A percentile compares a stretch with the other conserved stretches of the same genome.
These are phyloP conservation scores for Sicyos edulis DNA, from an alignment of 306 rosid species.

Conservation along the genomic window DNA sequence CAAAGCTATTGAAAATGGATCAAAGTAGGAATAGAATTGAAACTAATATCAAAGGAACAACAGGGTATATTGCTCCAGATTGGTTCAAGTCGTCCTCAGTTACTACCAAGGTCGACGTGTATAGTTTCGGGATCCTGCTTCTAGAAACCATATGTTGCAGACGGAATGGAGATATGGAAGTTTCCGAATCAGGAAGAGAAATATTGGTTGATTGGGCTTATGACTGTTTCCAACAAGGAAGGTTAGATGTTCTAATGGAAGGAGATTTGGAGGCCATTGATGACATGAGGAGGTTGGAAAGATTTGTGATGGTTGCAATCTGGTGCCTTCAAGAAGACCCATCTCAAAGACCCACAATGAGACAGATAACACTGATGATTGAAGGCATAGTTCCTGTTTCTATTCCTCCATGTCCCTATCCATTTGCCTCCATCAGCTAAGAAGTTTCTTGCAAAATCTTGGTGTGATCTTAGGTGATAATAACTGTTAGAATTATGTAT, in stretches of 20 bases:
- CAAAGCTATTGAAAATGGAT: constrained; percentile 25
- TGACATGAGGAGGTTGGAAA: constrained; percentile 25
- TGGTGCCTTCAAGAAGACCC: constrained; percentile 35
- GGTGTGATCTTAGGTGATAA: too few species aligned
- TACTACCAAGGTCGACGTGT: constrained; percentile 25
- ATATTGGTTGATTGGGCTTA: constrained; percentile 30
- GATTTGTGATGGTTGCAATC: constrained; percentile 27
- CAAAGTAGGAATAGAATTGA: constrained; percentile 11
- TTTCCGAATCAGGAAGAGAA: not conserved
- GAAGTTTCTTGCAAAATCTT: too few species aligned
- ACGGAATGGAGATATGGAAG: constrained; percentile 11
- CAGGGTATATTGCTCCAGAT: constrained; percentile 30
- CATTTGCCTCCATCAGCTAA: not conserved
- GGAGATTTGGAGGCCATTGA: constrained; percentile 19
- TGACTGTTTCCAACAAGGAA: constrained; percentile 16
- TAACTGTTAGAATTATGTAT: too few species aligned
- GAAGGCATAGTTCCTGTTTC: constrained; percentile 33
- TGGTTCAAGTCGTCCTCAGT: constrained; percentile 28
- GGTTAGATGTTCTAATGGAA: constrained; percentile 13
- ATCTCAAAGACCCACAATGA: constrained; percentile 32
- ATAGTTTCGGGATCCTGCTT: constrained; percentile 30
- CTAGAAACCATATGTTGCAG: constrained; percentile 33
- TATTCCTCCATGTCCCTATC: constrained; percentile 29
- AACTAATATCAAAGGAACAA: constrained; percentile 21
- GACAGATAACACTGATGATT: constrained; percentile 31